Evolutionary conservation across 2,329 filamentous ascomycete genomes (phyloP).

Genomic region (Cercospora nicotianae): DNA sequence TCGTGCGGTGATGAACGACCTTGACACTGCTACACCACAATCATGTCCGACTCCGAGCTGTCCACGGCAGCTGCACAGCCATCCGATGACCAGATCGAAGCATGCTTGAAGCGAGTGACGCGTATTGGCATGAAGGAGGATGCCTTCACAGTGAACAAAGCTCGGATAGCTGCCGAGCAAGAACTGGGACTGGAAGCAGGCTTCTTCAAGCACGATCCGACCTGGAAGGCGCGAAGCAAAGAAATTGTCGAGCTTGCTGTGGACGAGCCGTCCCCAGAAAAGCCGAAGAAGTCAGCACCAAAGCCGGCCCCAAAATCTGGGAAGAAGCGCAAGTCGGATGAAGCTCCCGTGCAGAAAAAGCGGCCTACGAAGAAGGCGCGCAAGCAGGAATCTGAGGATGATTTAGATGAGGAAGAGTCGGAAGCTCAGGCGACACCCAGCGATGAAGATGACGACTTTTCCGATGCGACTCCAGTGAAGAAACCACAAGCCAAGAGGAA

Average conservation of each 20-base stretch:
- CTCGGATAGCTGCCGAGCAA: conserved; percentile 55
- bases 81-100: conserved; percentile 42
- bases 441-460: conserved; percentile 18
- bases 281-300: conserved; percentile 22
- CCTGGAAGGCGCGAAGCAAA: conserved; percentile 59
- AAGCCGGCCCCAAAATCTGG: conserved; percentile 28
- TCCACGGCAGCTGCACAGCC: conserved; percentile 31
- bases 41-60: conserved; percentile 26
- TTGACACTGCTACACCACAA: neutral
- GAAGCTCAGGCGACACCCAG: conserved; percentile 12
- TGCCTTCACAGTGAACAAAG: conserved; percentile 58
- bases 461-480: conserved; percentile 7
- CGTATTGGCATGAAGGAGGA: conserved; percentile 45
- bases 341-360: conserved; percentile 19
- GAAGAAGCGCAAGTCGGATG: conserved; percentile 37
- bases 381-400: conserved; percentile 23
- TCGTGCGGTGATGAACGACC: neutral
- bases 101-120: conserved; percentile 45
- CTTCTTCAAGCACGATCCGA: conserved; percentile 55
- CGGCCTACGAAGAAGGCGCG: conserved; percentile 32
- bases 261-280: conserved; percentile 24
- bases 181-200: conserved; percentile 53
- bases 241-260: conserved; percentile 55
- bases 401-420: conserved; percentile 19
- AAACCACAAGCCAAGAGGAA: conserved; percentile 15